Evolutionary conservation across 495 filamentous ascomycete genomes (phyloP), one percentile per base, ranked within the genome.

Genomic region (Neurospora sp.): DNA sequence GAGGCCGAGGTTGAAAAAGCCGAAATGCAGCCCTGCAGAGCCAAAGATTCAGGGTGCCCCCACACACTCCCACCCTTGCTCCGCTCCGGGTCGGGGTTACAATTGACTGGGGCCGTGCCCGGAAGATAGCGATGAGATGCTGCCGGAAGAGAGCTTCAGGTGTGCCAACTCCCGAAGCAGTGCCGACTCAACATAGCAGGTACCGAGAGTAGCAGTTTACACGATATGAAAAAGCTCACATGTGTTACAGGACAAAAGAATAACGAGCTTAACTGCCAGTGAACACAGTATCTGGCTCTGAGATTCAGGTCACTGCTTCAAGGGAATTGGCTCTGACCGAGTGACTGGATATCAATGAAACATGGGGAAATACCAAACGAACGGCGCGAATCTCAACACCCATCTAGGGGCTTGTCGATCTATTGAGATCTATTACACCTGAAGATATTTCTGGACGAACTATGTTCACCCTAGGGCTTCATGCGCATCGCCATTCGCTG

Each of bases 21-120:
- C 27, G 68, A 70, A n/a, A 71, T 27, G 71, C 70, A 72, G 72
- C 69, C 73, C 70, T 69, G 69, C 70, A 70, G 73, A 72, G 70
- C 53, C 53, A 65, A 37, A 65, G 53, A 65, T 35, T 65, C 53
- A 37, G 27, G 53, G 27, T 65, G 53, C 53, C 53, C 53, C 53
- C 53, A 65, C 48, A 61, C 6, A 31, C 53, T 16, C 53, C 53
- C 53, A 65, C 53, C 53, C 53, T 65, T 35, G 53, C 27, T 65
- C 27, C 53, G 53, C 53, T 31, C 22, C 22, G 5, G 53, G 53
- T 22, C 22, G 53, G 53, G 53, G 53, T 31, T 65, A 7, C 53
- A 31, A 8, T 14, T 65, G 53, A 65, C 53, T 65, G 53, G 53
- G 53, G 27, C 53, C 45, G 12, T 35, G 53, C 53, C 27, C 53